Base-by-base conservation (phyloP, 1,139 yeast species). In the Wickerhamomyces sp. region DNA sequence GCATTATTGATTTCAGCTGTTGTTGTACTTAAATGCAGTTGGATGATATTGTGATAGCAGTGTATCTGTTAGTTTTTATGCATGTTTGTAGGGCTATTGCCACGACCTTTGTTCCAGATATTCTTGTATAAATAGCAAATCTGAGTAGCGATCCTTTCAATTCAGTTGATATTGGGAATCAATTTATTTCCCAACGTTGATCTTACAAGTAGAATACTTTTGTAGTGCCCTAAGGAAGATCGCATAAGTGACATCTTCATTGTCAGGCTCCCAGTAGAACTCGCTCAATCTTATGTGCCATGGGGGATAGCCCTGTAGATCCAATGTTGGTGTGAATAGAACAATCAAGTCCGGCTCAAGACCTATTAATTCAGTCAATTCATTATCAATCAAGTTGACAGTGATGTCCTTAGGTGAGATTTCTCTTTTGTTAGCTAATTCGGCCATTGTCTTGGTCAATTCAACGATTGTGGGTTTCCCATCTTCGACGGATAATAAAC, bases 231-330 rank as follows among this genome's bases (percentile, higher is more conserved):
- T 74, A 39, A 86, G 72, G 59, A 88, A 92, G 15, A 90, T 94
- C 18, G 89, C 85, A 60, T 92, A 92, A 31, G 78, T 74, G 35
- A 89, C 96, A 43, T 77, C 77, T 45, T 70, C 81, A 56, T 86
- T 84, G 56, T 87, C 96, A 8, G 86, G 83, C 55, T 87, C 92
- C 86, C 95, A 86, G 64, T 83, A 90, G 53, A 92, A 78, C 57
- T 92, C 99, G 9, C 90, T 76, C 42, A 94, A 74, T 46, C 98
- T 73, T 31, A 89, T 78, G 57, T 92, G 97, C 98, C 98, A 92
- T 20, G 99, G 99, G 16, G 98, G 97, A 60, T 82, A 94, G 25
- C 95, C 97, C 60, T 89, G 95, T 39, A 94, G 72, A 58, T 89
- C 95, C 48, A 92, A 69, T 15, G 70, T 69, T 9, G 97, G 95